Percentiles rank a stretch among this genome's conserved stretches.
phyloP scores from a whole-genome alignment of 305 asterid species.

The Euphrasia arctica region DNA sequence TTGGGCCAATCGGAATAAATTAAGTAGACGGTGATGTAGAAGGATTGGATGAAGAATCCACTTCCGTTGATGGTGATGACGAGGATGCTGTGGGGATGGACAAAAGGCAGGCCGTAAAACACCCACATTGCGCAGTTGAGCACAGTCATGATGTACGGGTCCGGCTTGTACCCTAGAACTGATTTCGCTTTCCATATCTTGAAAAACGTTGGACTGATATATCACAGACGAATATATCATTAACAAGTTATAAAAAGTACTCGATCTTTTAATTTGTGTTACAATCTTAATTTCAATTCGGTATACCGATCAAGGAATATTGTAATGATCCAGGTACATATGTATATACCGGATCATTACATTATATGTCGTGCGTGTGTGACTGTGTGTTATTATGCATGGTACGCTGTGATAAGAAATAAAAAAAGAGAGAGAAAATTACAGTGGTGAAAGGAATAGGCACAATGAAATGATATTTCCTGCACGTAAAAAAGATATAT shows the following conservation, averaged over 20 bases:
- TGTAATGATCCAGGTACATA: too few species aligned
- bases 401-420: too few species aligned
- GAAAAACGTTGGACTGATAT: constrained; percentile 58
- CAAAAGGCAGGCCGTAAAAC: constrained; percentile 74
- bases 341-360: too few species aligned
- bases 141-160: constrained; percentile 56
- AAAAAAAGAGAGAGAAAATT: constrained; percentile 25
- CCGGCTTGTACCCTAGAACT: constrained; percentile 52
- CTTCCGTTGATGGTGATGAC: constrained; percentile 65
- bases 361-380: too few species aligned
- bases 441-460: constrained; percentile 67
- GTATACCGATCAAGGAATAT: too few species aligned
- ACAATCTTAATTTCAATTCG: too few species aligned
- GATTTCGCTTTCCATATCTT: constrained; percentile 49
- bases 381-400: too few species aligned
- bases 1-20: constrained; percentile 51
- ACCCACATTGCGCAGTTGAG: constrained; percentile 74
- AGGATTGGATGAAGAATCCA: constrained; percentile 44
- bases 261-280: too few species aligned
- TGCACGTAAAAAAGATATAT: constrained; percentile 30
- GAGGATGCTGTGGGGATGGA: constrained; percentile 61
- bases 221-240: too few species aligned
- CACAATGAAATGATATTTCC: constrained; percentile 64
- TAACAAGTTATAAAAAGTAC: too few species aligned
- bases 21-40: constrained; percentile 45